Evolutionary conservation across 192 early-diverging fungal species (phyloP).

Genomic region (Coemansia sp.): DNA sequence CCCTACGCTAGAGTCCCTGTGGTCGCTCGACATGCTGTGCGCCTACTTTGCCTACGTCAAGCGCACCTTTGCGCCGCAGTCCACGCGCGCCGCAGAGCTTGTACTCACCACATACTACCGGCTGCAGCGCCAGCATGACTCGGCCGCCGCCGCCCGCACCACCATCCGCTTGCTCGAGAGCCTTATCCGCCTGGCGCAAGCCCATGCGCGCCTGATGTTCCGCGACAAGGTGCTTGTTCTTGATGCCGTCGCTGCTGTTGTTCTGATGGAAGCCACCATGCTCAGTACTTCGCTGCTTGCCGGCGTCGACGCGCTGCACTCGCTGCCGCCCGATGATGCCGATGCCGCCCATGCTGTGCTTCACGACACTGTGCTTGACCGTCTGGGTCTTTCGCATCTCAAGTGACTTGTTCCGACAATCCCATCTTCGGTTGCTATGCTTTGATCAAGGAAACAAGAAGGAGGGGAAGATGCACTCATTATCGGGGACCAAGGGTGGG

Average conservation of each 20-base stretch:
- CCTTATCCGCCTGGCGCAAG: conserved; percentile 81
- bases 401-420: not conserved
- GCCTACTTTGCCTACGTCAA: conserved; percentile 84
- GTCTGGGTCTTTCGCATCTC: conserved; percentile 54
- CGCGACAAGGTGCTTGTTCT: conserved; percentile 84
- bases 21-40: conserved; percentile 71
- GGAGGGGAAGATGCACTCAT: no score
- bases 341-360: conserved; percentile 52
- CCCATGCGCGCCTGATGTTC: conserved; percentile 95
- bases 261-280: conserved; percentile 60
- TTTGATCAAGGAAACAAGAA: not conserved
- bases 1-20: conserved; percentile 55
- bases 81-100: conserved; percentile 78
- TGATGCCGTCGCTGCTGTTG: conserved; percentile 89
- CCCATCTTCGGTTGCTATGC: no score
- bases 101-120: conserved; percentile 87
- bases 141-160: conserved; percentile 76
- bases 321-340: conserved; percentile 60
- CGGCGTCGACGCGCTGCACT: conserved; percentile 57
- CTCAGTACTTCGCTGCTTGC: conserved; percentile 58
- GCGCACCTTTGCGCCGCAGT: conserved; percentile 68
- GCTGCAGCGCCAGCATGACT: conserved; percentile 86
- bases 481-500: no score
- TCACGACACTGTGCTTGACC: conserved; percentile 38
- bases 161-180: conserved; percentile 85